These are phyloP conservation scores for Maudiozyma barnettii DNA, from an alignment of 805 yeast species.

Conservation along the genomic window DNA sequence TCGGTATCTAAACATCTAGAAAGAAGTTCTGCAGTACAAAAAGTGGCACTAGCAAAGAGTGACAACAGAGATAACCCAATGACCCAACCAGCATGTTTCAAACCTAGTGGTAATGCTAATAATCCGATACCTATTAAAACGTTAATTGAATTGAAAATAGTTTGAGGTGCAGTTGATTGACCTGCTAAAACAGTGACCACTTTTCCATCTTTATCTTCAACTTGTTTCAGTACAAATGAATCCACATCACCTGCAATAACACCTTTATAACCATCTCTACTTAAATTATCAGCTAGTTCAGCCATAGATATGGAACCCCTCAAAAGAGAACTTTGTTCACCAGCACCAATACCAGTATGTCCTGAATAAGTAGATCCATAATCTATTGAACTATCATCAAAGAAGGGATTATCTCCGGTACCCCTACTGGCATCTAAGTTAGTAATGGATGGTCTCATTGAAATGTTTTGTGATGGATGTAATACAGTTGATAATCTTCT, in stretches of 20 bases:
- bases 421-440: constrained; percentile 11
- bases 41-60: constrained; percentile 57
- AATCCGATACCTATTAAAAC: constrained; percentile 70
- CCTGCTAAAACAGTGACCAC: constrained; percentile 66
- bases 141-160: constrained; percentile 68
- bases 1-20: constrained; percentile 74
- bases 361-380: constrained; percentile 28
- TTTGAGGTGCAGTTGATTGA: constrained; percentile 72
- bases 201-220: constrained; percentile 64
- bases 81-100: constrained; percentile 61
- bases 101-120: constrained; percentile 61
- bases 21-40: constrained; percentile 65
- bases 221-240: constrained; percentile 46
- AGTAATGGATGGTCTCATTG: constrained; percentile 18
- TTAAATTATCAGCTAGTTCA: constrained; percentile 31
- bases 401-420: constrained; percentile 3
- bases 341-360: background rate
- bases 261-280: constrained; percentile 27
- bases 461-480: constrained; percentile 5
- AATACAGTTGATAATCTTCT: constrained; percentile 43
- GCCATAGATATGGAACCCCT: constrained; percentile 37
- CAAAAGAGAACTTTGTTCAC: constrained; percentile 16
- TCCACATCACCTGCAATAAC: constrained; percentile 36
- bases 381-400: constrained; percentile 29
- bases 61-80: constrained; percentile 52